Percentiles rank a stretch among this genome's conserved stretches.
Conservation (phyloP, 2,329 filamentous ascomycete genomes). For the Alternaria dauci region DNA sequence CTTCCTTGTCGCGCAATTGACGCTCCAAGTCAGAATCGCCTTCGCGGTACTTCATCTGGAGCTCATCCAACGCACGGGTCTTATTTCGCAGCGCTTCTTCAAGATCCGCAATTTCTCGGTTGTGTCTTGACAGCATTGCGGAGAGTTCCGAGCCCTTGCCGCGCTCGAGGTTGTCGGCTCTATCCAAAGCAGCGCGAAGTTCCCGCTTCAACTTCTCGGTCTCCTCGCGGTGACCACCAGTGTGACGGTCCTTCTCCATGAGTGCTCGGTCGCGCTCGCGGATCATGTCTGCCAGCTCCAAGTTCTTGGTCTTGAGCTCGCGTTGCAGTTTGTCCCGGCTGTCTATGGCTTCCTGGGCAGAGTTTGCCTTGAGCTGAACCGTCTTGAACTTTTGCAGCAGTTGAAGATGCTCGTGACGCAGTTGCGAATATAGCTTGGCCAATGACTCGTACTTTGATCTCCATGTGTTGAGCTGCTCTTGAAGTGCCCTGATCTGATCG, state of each 20-base stretch:
- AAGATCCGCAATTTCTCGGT: slow-evolving; percentile 94
- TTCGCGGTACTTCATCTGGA: slow-evolving; percentile 78
- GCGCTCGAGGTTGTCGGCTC: slow-evolving; percentile 89
- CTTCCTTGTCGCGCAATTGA: slow-evolving; percentile 90
- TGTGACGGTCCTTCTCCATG: slow-evolving; percentile 89
- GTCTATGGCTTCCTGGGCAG: slow-evolving; percentile 95
- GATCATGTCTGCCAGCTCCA: slow-evolving; percentile 99
- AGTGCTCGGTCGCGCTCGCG: slow-evolving; percentile 91
- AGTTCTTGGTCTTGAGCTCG: slow-evolving; percentile 98
- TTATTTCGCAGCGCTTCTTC: slow-evolving; percentile 91
- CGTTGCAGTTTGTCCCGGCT: slow-evolving; percentile 92
- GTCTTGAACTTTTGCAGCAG: slow-evolving; percentile 95
- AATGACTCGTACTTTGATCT: slow-evolving; percentile 95
- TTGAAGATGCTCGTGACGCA: slow-evolving; percentile 93
- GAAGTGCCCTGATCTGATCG: slow-evolving; percentile 89
- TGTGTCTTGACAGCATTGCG: slow-evolving; percentile 93
- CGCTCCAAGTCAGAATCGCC: slow-evolving; percentile 86
- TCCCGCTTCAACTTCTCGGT: slow-evolving; percentile 94
- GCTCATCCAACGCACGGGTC: slow-evolving; percentile 83
- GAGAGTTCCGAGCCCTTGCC: slow-evolving; percentile 96
- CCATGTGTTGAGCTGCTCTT: slow-evolving; percentile 98
- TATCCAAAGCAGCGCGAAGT: slow-evolving; percentile 88
- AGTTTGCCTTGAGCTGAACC: slow-evolving; percentile 94
- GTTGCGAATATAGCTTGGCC: slow-evolving; percentile 95
- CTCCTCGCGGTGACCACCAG: slow-evolving; percentile 88